A percentile compares a stretch with the other conserved stretches of the same genome.
Evolutionary conservation across 2,329 filamentous ascomycete species (phyloP).

Genomic region (Aspergillus sp.): DNA sequence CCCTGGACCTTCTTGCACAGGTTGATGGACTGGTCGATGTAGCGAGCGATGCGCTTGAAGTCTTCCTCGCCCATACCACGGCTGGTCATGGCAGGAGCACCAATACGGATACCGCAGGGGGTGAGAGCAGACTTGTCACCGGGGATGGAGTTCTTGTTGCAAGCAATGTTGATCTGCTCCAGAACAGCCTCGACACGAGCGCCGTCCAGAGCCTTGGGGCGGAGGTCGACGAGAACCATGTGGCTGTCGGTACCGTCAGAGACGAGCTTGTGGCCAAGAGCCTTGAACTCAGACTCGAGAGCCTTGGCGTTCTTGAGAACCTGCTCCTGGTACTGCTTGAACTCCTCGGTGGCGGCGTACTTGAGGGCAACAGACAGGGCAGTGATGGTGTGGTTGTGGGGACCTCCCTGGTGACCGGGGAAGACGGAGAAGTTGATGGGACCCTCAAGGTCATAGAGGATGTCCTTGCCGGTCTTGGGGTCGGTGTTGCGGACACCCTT

Average conservation of each 20-base stretch:
- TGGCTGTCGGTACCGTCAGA: conserved; percentile 97
- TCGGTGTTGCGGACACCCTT: conserved; percentile 85
- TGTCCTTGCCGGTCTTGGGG: conserved; percentile 82
- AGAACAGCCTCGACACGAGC: conserved; percentile 92
- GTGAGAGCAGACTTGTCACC: conserved; percentile 97
- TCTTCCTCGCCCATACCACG: conserved; percentile 91
- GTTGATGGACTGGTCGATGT: conserved; percentile 89
- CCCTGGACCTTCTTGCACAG: conserved; percentile 87
- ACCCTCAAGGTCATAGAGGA: conserved; percentile 85
- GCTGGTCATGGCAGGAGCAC: conserved; percentile 95
- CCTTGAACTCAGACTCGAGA: conserved; percentile 75
- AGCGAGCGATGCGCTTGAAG: conserved; percentile 85
- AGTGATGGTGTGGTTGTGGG: conserved; percentile 99
- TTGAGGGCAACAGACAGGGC: conserved; percentile 92
- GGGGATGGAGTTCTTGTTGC: conserved; percentile 99
- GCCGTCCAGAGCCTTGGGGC: conserved; percentile 84
- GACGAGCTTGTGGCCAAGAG: conserved; percentile 79
- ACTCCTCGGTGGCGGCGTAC: conserved; percentile 87
- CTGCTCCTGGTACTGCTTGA: conserved; percentile 88
- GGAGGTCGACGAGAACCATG: conserved; percentile 89
- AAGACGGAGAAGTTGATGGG: conserved; percentile 98
- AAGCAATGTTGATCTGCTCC: conserved; percentile 97
- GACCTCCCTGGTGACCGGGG: conserved; percentile 95
- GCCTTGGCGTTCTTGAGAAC: conserved; percentile 91
- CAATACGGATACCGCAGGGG: conserved; percentile 92